These are phyloP conservation scores for Pyrenophora tritici-repentis DNA, from an alignment of 2,329 filamentous ascomycete species.

Conservation along the genomic window DNA sequence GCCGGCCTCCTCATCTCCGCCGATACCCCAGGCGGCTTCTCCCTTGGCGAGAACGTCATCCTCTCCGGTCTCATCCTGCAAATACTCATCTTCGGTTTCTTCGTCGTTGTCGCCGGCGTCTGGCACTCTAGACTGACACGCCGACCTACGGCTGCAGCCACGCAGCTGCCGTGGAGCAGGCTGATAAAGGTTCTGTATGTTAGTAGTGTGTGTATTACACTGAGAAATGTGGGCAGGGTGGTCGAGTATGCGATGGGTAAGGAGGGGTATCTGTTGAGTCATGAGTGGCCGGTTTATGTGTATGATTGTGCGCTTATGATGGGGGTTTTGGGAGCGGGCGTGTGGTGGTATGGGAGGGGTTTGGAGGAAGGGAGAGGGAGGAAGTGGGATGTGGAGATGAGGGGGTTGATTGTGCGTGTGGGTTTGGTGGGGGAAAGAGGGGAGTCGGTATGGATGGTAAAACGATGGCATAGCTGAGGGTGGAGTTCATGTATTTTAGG, in stretches of 20 bases:
- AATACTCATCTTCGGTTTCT: conserved; percentile 62
- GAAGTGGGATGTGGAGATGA: conserved; percentile 19
- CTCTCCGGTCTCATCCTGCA: conserved; percentile 62
- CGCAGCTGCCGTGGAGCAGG: conserved; percentile 41
- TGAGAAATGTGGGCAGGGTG: conserved; percentile 55
- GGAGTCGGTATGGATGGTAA: no score
- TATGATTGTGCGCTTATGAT: conserved; percentile 38
- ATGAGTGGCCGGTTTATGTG: conserved; percentile 36
- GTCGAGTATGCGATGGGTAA: conserved; percentile 53
- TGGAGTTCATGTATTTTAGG: no score
- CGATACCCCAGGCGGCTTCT: conserved; percentile 24
- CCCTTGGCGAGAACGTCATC: conserved; percentile 59
- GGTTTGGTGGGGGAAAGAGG: no score
- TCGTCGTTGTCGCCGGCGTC: conserved; percentile 54
- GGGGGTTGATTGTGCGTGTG: no score
- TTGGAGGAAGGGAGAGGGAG: conserved; percentile 20
- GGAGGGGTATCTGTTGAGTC: conserved; percentile 31
- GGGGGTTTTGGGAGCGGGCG: conserved; percentile 27
- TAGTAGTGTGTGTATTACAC: conserved; percentile 50
- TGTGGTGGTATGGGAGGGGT: conserved; percentile 37
- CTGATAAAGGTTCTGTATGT: conserved; percentile 47
- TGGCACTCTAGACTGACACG: conserved; percentile 56
- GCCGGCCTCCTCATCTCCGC: conserved; percentile 50
- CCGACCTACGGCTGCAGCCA: conserved; percentile 33
- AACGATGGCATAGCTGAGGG: no score